Percentiles rank a stretch among this genome's conserved stretches.
Evolutionary conservation across 257 asterid genomes (phyloP).

Genomic region (Linaria vulgaris): DNA sequence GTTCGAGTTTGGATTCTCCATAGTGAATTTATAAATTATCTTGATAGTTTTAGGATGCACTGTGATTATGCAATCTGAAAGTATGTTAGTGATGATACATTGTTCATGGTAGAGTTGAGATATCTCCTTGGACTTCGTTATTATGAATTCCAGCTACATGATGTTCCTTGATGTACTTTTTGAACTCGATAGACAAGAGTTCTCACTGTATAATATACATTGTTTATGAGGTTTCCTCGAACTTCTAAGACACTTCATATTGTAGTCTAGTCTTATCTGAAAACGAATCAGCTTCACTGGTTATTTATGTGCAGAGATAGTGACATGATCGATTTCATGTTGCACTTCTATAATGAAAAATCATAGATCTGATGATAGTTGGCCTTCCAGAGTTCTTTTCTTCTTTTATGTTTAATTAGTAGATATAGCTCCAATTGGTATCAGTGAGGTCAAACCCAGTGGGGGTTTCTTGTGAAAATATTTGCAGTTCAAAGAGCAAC

Average conservation of each 20-base stretch:
- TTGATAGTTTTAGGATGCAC: not conserved
- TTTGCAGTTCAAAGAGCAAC: constrained; percentile 7
- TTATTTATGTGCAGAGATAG: constrained; percentile 1
- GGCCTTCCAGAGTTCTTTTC: constrained; percentile 6
- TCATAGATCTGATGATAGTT: no score
- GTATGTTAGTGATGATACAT: not conserved
- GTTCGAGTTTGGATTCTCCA: not conserved
- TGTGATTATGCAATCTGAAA: not conserved
- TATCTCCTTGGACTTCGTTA: not conserved
- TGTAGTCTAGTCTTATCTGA: not conserved
- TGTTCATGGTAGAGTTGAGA: not conserved
- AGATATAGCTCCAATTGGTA: not conserved
- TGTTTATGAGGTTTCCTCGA: not conserved
- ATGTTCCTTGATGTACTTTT: not conserved
- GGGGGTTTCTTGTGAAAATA: constrained; percentile 2
- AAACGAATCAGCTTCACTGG: not conserved
- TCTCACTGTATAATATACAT: not conserved
- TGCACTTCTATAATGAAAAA: not conserved
- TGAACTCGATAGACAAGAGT: not conserved
- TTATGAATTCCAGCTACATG: not conserved
- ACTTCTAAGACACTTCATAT: not conserved
- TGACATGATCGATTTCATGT: not conserved
- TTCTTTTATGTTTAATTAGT: not conserved
- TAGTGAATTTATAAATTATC: not conserved
- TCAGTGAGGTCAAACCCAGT: not conserved